phyloP scores from a whole-genome alignment of 1,284 basidiomycete species.

The Meripilus lineatus region DNA sequence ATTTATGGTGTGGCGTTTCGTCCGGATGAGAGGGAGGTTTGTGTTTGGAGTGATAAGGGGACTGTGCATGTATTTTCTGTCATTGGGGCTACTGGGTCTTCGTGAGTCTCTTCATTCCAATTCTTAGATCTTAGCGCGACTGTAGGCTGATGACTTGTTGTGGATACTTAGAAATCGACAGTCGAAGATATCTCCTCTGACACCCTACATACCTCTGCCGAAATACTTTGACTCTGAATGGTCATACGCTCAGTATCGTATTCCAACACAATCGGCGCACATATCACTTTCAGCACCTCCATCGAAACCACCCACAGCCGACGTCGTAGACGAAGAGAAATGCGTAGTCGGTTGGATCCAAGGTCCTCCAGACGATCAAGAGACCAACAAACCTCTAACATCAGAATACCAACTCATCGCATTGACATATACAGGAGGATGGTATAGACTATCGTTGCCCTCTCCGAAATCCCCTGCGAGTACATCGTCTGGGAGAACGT shows the following conservation, averaged over 20 bases:
- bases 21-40: conserved; percentile 75
- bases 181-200: conserved; percentile 71
- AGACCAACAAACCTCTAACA: conserved; percentile 18
- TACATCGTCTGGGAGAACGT: conserved; percentile 16
- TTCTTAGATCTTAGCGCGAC: neutral
- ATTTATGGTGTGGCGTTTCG: conserved; percentile 86
- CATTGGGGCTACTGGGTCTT: conserved; percentile 50
- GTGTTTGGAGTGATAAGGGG: conserved; percentile 95
- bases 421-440: conserved; percentile 86
- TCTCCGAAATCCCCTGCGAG: conserved; percentile 28
- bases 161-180: conserved; percentile 82
- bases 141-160: conserved; percentile 12
- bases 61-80: conserved; percentile 90
- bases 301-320: conserved; percentile 51
- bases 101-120: conserved; percentile 43
- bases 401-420: conserved; percentile 78
- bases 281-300: conserved; percentile 64
- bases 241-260: conserved; percentile 90
- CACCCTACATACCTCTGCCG: conserved; percentile 77
- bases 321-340: conserved; percentile 75
- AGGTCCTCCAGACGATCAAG: conserved; percentile 38
- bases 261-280: conserved; percentile 80
- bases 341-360: conserved; percentile 84
- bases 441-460: conserved; percentile 84
- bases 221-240: conserved; percentile 93